Evolutionary conservation across 768 basidiomycete genomes (phyloP), one percentile per base, ranked within the genome.

Genomic region (Thelephora ganbajun): DNA sequence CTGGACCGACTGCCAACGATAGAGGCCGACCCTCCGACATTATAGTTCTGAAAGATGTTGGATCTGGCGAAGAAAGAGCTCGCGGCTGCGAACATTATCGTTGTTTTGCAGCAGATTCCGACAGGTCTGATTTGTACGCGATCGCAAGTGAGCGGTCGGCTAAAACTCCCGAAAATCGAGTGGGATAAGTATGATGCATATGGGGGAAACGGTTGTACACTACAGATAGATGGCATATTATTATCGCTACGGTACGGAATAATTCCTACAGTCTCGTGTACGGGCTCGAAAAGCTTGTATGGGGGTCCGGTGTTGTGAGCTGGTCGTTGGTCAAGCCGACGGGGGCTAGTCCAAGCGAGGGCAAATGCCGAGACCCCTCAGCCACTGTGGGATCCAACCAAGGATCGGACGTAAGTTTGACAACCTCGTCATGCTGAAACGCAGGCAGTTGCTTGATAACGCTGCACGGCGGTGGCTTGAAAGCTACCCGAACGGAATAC

Each of bases 31-130:
- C 35, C 52, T 1, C 76, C 80, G 53, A 87, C 74, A 53, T 72
- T 79, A 58, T 91, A 91, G 5, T 78, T 80, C 63, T 87, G 83
- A 3, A 80, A 83, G 51, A 91, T 87, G 42, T 78, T 78, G 6
- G 86, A 84, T 16, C 88, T 72, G 33, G 75, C 74, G 60, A 91
- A 87, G 66, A 90, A 83, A 11, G 86, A 87, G 2, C 80, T 77
- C 20, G 88, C 88, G 7, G 80, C 87, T 26, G 86, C 86, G 48
- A 90, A 66, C 82, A 90, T 84, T 50, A 45, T 30, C 26, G 26
- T 30, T 9, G 4, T 9, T 4, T 9, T 4, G 26, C 9, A 9
- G 26, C 26, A 30, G 26, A 9, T n/a, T 30, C 26, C 26, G 26
- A 30, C 26, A 30, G 9, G 9, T 30, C 26, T 9, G 26, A 30